A percentile compares a stretch with the other conserved stretches of the same genome.
Conservation (phyloP, 2,329 filamentous ascomycete genomes). For the Cryoendolithus antarcticus region DNA sequence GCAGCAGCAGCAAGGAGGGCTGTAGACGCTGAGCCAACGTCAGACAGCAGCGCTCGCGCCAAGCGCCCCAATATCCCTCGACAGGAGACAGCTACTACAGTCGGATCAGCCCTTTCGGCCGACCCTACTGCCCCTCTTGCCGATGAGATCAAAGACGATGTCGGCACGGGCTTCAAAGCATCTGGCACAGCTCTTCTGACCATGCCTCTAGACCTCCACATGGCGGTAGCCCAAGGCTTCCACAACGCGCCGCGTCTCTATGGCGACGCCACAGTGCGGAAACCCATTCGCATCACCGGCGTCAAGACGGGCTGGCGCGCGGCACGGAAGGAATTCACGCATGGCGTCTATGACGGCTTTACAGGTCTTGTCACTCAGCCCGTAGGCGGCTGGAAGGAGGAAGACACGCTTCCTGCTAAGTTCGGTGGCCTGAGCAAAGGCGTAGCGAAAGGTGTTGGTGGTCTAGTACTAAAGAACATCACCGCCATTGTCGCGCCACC, state of each 20-base stretch:
- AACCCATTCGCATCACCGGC: constrained; percentile 64
- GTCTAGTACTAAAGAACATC: constrained; percentile 68
- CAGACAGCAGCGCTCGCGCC: not conserved
- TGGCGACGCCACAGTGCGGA: constrained; percentile 68
- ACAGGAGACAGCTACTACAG: constrained; percentile 14
- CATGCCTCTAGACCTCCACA: constrained; percentile 71
- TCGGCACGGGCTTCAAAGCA: constrained; percentile 55
- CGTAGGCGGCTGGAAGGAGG: constrained; percentile 51
- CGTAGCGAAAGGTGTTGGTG: constrained; percentile 71
- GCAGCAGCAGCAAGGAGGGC: not conserved
- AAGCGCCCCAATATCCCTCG: constrained; percentile 9
- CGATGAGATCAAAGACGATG: constrained; percentile 40
- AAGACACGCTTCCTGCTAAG: constrained; percentile 15
- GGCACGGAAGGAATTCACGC: constrained; percentile 56
- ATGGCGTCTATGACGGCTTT: constrained; percentile 63
- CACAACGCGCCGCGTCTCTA: constrained; percentile 79
- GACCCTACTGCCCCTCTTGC: constrained; percentile 18
- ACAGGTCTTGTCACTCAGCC: constrained; percentile 67
- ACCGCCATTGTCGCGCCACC: constrained; percentile 54
- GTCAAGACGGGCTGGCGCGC: constrained; percentile 63
- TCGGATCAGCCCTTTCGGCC: constrained; percentile 16
- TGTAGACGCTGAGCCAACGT: constrained; percentile 1
- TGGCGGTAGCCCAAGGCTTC: constrained; percentile 74
- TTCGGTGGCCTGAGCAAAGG: constrained; percentile 35
- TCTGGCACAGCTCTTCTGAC: constrained; percentile 65